Evolutionary conservation across 225 moss, liverwort and hornwort genomes (phyloP).

Genomic region (Pseudisothecium myosuroides): DNA sequence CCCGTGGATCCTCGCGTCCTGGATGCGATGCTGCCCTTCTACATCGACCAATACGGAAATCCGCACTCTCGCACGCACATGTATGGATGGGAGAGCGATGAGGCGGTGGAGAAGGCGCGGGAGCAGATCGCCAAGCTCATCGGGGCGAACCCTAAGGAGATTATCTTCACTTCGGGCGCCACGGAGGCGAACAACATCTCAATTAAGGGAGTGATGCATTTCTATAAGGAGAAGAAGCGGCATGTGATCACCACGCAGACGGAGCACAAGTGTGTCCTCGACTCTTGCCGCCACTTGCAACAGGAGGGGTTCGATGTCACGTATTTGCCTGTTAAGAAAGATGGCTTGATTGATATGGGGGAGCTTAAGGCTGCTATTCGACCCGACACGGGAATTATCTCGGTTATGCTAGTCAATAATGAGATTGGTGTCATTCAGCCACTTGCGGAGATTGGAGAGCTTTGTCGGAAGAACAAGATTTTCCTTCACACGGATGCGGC

Average conservation of each 20-base stretch:
- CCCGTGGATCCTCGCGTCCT: conserved; percentile 95
- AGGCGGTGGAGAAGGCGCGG: conserved; percentile 78
- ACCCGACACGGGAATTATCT: conserved; percentile 74
- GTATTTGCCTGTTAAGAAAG: conserved; percentile 80
- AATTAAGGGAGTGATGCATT: conserved; percentile 83
- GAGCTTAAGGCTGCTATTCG: conserved; percentile 76
- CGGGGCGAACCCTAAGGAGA: conserved; percentile 81
- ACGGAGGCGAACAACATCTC: conserved; percentile 93
- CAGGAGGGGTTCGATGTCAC: conserved; percentile 95
- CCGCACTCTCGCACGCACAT: conserved; percentile 93
- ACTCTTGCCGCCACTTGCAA: conserved; percentile 87
- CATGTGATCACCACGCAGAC: conserved; percentile 96
- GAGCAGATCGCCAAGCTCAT: conserved; percentile 70
- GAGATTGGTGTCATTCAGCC: conserved; percentile 97
- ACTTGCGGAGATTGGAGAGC: conserved; percentile 66
- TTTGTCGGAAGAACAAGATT: conserved; percentile 75
- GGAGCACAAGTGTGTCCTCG: conserved; percentile 96
- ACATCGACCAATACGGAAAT: conserved; percentile 84
- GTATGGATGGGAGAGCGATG: conserved; percentile 95
- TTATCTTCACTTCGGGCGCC: conserved; percentile 94
- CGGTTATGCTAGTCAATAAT: conserved; percentile 84
- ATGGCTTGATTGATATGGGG: conserved; percentile 72
- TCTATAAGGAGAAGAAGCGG: conserved; percentile 92
- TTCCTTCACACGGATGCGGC: conserved; percentile 91
- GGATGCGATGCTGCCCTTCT: conserved; percentile 86